Evolutionary conservation across 2,329 filamentous ascomycete species (phyloP).

Genomic region (Dactylellina leptospora): DNA sequence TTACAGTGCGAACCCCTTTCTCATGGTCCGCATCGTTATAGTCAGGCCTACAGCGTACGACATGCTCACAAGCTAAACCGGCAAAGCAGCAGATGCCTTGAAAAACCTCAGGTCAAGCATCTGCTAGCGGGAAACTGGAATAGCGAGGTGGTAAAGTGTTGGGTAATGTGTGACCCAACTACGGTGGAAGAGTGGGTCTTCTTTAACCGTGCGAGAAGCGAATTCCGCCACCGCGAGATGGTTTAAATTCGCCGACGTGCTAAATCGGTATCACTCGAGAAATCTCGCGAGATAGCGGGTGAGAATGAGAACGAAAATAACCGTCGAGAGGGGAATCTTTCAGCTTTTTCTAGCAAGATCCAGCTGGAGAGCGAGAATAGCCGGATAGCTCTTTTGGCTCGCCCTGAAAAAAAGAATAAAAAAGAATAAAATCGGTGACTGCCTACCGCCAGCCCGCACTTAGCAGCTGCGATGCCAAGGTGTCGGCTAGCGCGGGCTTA

Average conservation of each 20-base stretch:
- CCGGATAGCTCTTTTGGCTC: constrained; percentile 1
- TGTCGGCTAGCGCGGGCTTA: too few species aligned
- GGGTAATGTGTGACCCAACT: neutral
- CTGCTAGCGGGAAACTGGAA: constrained; percentile 21
- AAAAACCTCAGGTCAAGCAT: constrained; percentile 30
- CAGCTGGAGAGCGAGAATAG: neutral
- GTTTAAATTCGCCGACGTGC: constrained; percentile 7
- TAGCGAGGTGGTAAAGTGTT: neutral
- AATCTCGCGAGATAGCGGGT: neutral
- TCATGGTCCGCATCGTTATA: constrained; percentile 7
- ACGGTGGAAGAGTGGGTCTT: too few species aligned
- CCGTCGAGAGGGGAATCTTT: neutral
- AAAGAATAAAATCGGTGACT: constrained; percentile 5
- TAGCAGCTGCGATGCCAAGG: constrained; percentile 49
- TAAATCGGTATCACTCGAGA: constrained; percentile 23
- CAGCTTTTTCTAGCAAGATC: neutral
- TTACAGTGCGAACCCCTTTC: neutral
- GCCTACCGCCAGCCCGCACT: constrained; percentile 8
- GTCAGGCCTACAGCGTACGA: too few species aligned
- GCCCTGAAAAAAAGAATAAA: too few species aligned
- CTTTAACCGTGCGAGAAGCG: constrained; percentile 6
- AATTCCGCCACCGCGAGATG: neutral
- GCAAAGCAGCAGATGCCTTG: too few species aligned
- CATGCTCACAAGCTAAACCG: too few species aligned
- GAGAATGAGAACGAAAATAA: constrained; percentile 2